Evolutionary conservation across 345 rosid genomes (phyloP), one percentile per base, ranked within the genome.

Genomic region (Eucalyptus marginata): DNA sequence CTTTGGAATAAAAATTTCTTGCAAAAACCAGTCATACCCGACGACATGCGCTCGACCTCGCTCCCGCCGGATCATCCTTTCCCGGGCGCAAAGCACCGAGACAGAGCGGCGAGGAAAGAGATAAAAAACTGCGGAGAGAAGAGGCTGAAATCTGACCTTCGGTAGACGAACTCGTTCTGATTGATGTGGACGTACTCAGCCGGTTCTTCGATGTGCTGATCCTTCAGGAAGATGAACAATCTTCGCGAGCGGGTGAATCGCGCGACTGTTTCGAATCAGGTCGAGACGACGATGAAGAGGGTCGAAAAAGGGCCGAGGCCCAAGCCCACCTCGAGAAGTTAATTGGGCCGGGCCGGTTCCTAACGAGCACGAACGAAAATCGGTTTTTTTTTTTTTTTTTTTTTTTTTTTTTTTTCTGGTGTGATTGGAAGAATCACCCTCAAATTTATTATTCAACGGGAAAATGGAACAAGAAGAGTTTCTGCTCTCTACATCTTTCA

Each of bases 101-200:
- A 50, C 47, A 15, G 84, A 80, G 6, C 44, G 13, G 16, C 71
- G 36, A 87, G 18, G 7, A 27, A 49, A 51, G 58, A 18, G 25
- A 52, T 3, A 52, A 52, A 40, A 7, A 36, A 22, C 31, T 18
- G 76, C 80, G 44, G 44, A 33, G 40, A 86, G 29, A 43, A 44
- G 80, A 51, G n/a, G 24, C 87, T 62, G 27, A 80, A 11, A 27
- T 51, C 92, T 88, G 91, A 97, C 99, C 94, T 95, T 88, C 99
- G 93, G 88, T 94, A 91, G 5, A 92, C 91, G 90, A 96, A 96
- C 86, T 95, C 97, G 88, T 97, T 97, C 89, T 95, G 96, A 90
- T 90, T 91, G 71, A 96, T 93, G 88, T 95, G 97, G 66, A 93
- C 94, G 44, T 94, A 96, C 8, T 92, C 91, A 20, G 94, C 95